phyloP scores from a whole-genome alignment of 805 yeast genomes.

The Pichia eremophila region DNA sequence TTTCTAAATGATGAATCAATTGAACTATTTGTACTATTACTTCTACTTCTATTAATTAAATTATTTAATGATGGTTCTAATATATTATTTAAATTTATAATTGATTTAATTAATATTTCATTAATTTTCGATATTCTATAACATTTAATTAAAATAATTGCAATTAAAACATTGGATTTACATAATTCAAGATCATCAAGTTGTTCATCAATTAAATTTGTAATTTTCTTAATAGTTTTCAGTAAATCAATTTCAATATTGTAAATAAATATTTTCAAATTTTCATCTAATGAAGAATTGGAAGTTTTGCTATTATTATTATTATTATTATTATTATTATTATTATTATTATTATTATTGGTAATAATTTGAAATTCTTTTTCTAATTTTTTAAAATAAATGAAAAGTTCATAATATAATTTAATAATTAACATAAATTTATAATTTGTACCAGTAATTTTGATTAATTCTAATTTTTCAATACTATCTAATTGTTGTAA shows the following conservation, averaged over 20 bases:
- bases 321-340: too few species aligned
- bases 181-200: conserved; percentile 22
- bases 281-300: background rate
- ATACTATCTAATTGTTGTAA: conserved; percentile 11
- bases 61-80: background rate
- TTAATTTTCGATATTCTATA: conserved; percentile 16
- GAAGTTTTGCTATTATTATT: background rate
- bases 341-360: background rate
- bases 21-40: background rate
- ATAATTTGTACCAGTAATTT: conserved; percentile 13
- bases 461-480: conserved; percentile 9
- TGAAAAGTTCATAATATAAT: conserved; percentile 15
- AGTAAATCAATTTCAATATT: conserved; percentile 24
- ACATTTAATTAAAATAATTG: conserved; percentile 20
- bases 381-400: conserved; percentile 7
- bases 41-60: conserved; percentile 2
- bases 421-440: conserved; percentile 22
- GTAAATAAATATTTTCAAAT: conserved; percentile 15
- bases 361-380: background rate
- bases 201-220: conserved; percentile 23
- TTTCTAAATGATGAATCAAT: background rate
- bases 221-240: conserved; percentile 20
- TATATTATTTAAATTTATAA: conserved; percentile 17
- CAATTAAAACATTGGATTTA: conserved; percentile 19
- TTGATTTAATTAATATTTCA: conserved; percentile 13